phyloP scores from a whole-genome alignment of 129 eudicot species.

The Erigeron canadensis region DNA sequence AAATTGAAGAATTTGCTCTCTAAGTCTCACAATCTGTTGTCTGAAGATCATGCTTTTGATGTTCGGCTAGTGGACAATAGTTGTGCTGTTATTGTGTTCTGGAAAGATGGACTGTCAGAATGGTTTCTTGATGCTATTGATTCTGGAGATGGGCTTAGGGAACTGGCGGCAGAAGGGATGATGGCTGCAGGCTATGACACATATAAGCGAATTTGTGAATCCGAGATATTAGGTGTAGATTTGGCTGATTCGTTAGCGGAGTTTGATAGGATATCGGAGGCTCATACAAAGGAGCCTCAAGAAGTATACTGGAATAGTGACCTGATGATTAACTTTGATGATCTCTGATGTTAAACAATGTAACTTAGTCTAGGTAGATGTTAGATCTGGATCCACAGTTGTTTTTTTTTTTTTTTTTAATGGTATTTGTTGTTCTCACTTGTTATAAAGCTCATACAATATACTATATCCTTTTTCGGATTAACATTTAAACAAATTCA shows the following conservation, averaged over 20 bases:
- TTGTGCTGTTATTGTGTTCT: constrained; percentile 76
- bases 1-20: constrained; percentile 51
- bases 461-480: too few species aligned
- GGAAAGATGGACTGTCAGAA: constrained; percentile 51
- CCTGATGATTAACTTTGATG: constrained; percentile 57
- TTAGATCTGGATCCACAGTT: neutral
- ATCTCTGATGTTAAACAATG: constrained; percentile 34
- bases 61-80: constrained; percentile 67
- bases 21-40: constrained; percentile 45
- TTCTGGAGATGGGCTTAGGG: constrained; percentile 53
- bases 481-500: too few species aligned
- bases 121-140: constrained; percentile 57
- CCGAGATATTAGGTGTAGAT: constrained; percentile 51
- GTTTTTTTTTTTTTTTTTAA: neutral
- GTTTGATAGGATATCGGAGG: constrained; percentile 26
- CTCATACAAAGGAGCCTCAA: constrained; percentile 30
- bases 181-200: constrained; percentile 59
- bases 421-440: neutral
- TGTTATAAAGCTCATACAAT: neutral
- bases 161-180: constrained; percentile 58
- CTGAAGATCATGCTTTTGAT: constrained; percentile 57
- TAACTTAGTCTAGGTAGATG: constrained; percentile 12
- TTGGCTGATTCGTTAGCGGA: constrained; percentile 63
- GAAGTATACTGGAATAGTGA: constrained; percentile 61
- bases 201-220: constrained; percentile 53